Evolutionary conservation across 2,329 filamentous ascomycete species (phyloP), one percentile per base, ranked within the genome.

Genomic region (Colletotrichum caudatum): DNA sequence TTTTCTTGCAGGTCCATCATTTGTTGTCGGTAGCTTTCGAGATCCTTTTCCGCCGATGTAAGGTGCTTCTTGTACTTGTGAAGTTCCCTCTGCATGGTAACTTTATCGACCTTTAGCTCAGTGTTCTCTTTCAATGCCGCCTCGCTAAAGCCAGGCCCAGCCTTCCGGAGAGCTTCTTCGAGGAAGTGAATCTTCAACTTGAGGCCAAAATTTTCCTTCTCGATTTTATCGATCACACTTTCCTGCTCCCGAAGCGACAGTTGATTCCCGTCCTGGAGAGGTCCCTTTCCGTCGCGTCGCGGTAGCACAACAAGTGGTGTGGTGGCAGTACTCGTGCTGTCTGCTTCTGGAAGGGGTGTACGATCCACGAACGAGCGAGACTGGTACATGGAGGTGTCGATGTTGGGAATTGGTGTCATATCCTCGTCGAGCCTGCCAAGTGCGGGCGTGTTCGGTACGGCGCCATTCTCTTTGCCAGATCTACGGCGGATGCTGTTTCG

Each of bases 181-280:
- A 99, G 87, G 80, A 97, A 99, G 81, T 98, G 94, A 64, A 98
- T 97, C 81, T 97, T 98, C 76, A 98, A 88, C 82, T 98, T 98
- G 65, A 99, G 86, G 33, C 94, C 94, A 79, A 98, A 99, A 79
- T 99, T 99, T 79, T 98, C 96, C 84, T 99, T 99, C 79, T 98
- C 94, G 76, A 99, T 95, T 78, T 93, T 93, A 83, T 98, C 94
- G 76, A 99, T 95, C 75, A 96, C 93, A 76, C 94, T 94, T 82
- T 98, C 96, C 81, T 99, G 96, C 79, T 99, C 96, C 73, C 94
- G 91, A 69, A 99, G 82, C 1, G 96, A 97, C 76, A 98, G 87
- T 78, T 97, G 92, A 76, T 98, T 97, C 26, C 94, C 94, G 76
- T 96, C 92, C 73, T 95, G 92, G 48, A 97, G 82, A 5, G 93